These are phyloP conservation scores for Sporopachydermia cereana DNA, from an alignment of 1,139 yeast species.

Conservation along the genomic window DNA sequence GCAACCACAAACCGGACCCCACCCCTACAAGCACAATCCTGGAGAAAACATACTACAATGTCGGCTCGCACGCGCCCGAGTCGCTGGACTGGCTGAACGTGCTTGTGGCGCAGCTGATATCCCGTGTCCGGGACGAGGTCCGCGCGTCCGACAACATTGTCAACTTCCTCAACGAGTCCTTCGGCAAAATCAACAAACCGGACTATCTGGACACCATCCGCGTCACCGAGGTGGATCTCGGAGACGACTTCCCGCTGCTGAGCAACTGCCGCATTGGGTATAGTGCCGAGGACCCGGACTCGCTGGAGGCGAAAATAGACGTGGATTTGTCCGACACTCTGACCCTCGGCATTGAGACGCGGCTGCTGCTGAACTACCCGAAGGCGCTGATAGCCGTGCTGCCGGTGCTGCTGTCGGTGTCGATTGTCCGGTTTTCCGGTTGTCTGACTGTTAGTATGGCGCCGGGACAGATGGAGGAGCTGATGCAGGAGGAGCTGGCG, in stretches of 20 bases:
- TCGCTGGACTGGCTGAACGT: slow-evolving; percentile 96
- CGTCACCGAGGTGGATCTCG: slow-evolving; percentile 83
- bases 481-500: slow-evolving; percentile 8
- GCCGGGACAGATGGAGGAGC: slow-evolving; percentile 27
- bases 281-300: slow-evolving; percentile 22
- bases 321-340: slow-evolving; percentile 85
- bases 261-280: slow-evolving; percentile 81
- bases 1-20: slow-evolving; percentile 13
- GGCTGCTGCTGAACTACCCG: slow-evolving; percentile 73
- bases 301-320: slow-evolving; percentile 84
- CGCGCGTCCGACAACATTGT: slow-evolving; percentile 72
- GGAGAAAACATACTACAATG: slow-evolving; percentile 89
- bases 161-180: slow-evolving; percentile 51
- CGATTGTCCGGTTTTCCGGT: slow-evolving; percentile 89
- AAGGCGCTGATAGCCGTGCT: slow-evolving; percentile 72
- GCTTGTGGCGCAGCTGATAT: slow-evolving; percentile 78
- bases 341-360: slow-evolving; percentile 82
- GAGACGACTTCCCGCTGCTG: slow-evolving; percentile 91
- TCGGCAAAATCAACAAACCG: slow-evolving; percentile 47
- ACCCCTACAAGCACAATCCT: slow-evolving; percentile 37
- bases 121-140: slow-evolving; percentile 82
- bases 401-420: slow-evolving; percentile 74
- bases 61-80: slow-evolving; percentile 76
- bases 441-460: slow-evolving; percentile 73
- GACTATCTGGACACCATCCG: slow-evolving; percentile 69